Base-by-base conservation (phyloP, 305 asterid species). In the Fraxinus velutina region DNA sequence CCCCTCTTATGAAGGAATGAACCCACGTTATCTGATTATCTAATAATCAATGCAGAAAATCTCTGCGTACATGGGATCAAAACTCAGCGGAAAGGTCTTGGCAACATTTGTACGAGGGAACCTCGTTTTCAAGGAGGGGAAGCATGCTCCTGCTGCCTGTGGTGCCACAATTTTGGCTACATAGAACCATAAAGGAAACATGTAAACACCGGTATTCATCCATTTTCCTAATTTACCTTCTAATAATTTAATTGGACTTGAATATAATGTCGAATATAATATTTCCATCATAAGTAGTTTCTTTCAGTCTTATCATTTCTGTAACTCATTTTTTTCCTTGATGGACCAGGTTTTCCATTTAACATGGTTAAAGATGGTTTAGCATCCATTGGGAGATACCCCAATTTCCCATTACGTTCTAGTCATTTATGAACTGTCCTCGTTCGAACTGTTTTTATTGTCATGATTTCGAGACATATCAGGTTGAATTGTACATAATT, bases 51-150 rank as follows among this genome's bases (percentile, higher is more conserved):
- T 85, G 90, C 93, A 95, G 98, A 94, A 86, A 78, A 93, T 93
- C 52, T 93, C 97, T 0, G 98, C 98, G 22, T 94, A 96, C 78
- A 88, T 92, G 92, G 97, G 99, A 83, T 90, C 97, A 15, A 94
- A 89, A 81, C 93, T 96, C 8, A 33, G 87, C 0, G 99, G 97
- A 42, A 93, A 91, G 86, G 95, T 94, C 55, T 44, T 92, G 82
- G 92, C 97, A 4, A 96, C 98, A n/a, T 91, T 89, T 79, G 93
- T 90, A 39, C 76, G 92, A 76, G 99, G 99, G 30, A 94, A 96
- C 83, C 90, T 94, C 17, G 94, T 94, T 42, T 94, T 72, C 85
- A 83, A 87, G 79, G 91, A 86, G 9, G 97, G 92, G 19, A 88
- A 90, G 68, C 99, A 94, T 76, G 95, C 98, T 78, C 83, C 89